Base-by-base conservation (phyloP, 2,329 filamentous ascomycete species). In the Sporothrix sp. region DNA sequence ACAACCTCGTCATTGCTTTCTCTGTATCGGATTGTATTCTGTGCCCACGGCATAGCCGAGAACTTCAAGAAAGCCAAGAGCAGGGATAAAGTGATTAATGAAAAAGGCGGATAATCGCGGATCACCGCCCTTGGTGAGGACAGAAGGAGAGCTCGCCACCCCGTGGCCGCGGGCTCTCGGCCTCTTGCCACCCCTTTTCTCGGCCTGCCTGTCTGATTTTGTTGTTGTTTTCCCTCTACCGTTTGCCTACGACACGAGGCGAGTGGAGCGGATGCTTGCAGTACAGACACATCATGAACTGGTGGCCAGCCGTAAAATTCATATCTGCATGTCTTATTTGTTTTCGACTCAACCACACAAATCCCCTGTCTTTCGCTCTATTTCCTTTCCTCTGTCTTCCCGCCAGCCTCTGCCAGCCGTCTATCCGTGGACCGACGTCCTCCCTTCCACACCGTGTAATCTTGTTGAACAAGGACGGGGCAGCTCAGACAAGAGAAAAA, bases 221-320 rank as follows among this genome's bases (percentile, higher is more conserved):
- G 18, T 30, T 16, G 10, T 13, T 33, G 7, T n/a, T n/a, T 13
- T 33, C 32, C 8, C 9, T 18, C 33, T 16, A 13, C 30, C 9
- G 5, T 20, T 9, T 38, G n/a, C 37, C 33, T 46, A 40, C 33
- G 43, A 43, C 42, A 52, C 36, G 35, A 50, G 35, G 32, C 47
- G 46, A 37, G 35, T 23, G 13, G n/a, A 2, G 13, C 56, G 56
- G 56, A 32, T 50, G 37, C 42, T 35, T 56, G 51, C 56, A 57
- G 51, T 35, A 25, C 48, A 48, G 48, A 55, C 39, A 48, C 48
- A 36, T 48, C 43, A 50, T 48, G 35, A 45, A 48, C 49, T 46
- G 39, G 33, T 35, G 27, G 38, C 36, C 32, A 44, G 21, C 53
- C 50, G 43, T 38, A 28, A 21, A 18, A 23, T n/a, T 33, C 27